Percentiles rank a stretch among this genome's conserved stretches.
phyloP scores from a whole-genome alignment of 1,284 basidiomycete species.

The Thelephora terrestris region DNA sequence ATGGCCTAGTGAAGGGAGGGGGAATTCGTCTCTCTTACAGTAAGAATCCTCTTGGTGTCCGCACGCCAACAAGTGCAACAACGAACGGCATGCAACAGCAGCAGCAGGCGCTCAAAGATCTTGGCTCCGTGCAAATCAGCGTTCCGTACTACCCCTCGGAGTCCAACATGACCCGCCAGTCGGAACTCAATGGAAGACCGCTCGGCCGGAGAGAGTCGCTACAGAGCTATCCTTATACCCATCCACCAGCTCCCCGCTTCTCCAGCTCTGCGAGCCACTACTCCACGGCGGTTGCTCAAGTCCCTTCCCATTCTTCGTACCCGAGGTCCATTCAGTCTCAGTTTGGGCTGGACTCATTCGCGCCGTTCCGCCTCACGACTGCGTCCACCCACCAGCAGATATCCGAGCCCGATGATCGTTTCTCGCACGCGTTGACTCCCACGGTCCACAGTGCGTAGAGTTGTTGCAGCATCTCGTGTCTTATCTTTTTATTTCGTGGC shows the following conservation, averaged over 20 bases:
- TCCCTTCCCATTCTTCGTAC: conserved; percentile 25
- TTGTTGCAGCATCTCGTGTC: conserved; percentile 11
- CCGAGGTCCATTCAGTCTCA: conserved; percentile 24
- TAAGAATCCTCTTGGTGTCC: conserved; percentile 87
- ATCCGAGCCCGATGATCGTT: conserved; percentile 43
- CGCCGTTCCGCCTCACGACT: conserved; percentile 50
- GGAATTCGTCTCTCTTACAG: conserved; percentile 94
- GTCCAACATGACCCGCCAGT: conserved; percentile 27
- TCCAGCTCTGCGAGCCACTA: conserved; percentile 17
- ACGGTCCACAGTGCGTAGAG: conserved; percentile 47
- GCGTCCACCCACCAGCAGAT: conserved; percentile 39
- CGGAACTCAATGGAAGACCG: conserved; percentile 25
- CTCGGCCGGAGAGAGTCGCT: conserved; percentile 29
- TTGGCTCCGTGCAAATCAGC: conserved; percentile 16
- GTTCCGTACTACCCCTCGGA: conserved; percentile 22
- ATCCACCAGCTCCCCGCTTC: conserved; percentile 41
- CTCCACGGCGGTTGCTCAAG: conserved; percentile 27
- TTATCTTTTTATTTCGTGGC: conserved; percentile 1
- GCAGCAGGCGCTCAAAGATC: conserved; percentile 25
- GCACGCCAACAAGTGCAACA: conserved; percentile 57
- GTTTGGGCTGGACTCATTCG: conserved; percentile 35
- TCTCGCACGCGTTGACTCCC: conserved; percentile 39
- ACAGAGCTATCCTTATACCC: conserved; percentile 34
- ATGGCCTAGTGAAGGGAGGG: conserved; percentile 86
- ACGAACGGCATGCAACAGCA: conserved; percentile 44